Base-by-base conservation (phyloP, 768 basidiomycete species). In the Macrocybe gigantea region DNA sequence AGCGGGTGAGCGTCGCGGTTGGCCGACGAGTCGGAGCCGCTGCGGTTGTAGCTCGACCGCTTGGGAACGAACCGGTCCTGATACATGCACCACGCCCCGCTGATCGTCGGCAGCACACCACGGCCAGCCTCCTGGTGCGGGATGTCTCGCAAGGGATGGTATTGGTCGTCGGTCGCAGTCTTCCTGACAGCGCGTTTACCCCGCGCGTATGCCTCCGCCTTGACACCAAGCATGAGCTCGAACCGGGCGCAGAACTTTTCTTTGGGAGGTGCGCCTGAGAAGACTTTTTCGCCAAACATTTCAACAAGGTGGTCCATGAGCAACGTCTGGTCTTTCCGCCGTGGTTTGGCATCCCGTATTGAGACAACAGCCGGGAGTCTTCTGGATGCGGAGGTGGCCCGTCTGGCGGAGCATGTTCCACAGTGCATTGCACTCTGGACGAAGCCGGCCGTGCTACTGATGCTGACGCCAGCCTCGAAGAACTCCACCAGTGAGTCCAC, bases 391-490 rank as follows among this genome's bases (percentile, higher is more conserved):
- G 8, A 49, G 49, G n/a, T 44, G 49, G 29, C 49, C 49, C 8
- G 36, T 49, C 14, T 49, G 49, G 10, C 40, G 44, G 6, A 49
- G 43, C 49, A 45, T 38, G 33, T 49, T 49, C 49, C 49, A 44
- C 15, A 49, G n/a, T 44, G 43, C 35, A 49, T 45, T 13, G 49
- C 43, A 32, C 49, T 49, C 30, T 45, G 49, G 7, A 49, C 43
- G 43, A 49, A 49, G n/a, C 49, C 49, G 14, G 34, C 36, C n/a
- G 36, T 34, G 31, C 35, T 33, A 36, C 38, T 33, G 15, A 44
- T 36, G n/a, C 29, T 42, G 10, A 33, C 38, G 5, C 34, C 33
- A 36, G 41, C 13, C 30, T 37, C 7, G 41, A 44, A 49, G 14
- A 29, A 15, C 6, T 44, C 30, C 33, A 49, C 38, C 14, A 38